Percentiles rank a stretch among this genome's conserved stretches.
These are phyloP conservation scores for Erodium trifolium DNA, from an alignment of 441 rosid species.

Conservation along the genomic window DNA sequence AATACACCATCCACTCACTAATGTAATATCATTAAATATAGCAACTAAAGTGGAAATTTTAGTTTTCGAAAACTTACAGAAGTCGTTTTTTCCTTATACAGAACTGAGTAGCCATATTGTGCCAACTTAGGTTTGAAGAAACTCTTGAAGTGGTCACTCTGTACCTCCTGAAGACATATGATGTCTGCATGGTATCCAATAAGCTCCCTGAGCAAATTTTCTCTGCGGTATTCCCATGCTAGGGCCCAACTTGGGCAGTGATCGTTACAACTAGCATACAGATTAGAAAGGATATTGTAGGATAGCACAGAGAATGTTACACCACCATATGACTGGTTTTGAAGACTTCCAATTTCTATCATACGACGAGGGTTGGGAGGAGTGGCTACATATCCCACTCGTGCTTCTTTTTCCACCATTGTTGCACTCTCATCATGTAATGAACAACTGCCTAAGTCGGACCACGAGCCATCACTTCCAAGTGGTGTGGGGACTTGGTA, in stretches of 20 bases:
- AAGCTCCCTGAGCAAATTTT: constrained; percentile 40
- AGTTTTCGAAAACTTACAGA: constrained; percentile 14
- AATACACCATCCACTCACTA: neutral
- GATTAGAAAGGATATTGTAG: constrained; percentile 41
- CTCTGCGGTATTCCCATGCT: constrained; percentile 43
- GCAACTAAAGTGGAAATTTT: neutral
- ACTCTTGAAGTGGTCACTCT: constrained; percentile 27
- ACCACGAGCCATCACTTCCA: constrained; percentile 27
- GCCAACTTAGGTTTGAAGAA: constrained; percentile 25
- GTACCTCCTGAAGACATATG: constrained; percentile 49
- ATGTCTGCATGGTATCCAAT: constrained; percentile 40
- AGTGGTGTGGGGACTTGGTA: constrained; percentile 23
- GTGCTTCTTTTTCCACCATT: constrained; percentile 21
- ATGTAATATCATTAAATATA: neutral
- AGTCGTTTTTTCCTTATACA: constrained; percentile 23
- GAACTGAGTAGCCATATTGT: constrained; percentile 27
- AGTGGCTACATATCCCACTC: constrained; percentile 37
- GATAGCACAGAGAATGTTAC: constrained; percentile 43
- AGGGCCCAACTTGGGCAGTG: constrained; percentile 52
- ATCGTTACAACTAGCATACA: constrained; percentile 27
- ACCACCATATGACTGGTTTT: constrained; percentile 21
- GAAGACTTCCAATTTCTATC: constrained; percentile 28
- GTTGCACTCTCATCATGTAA: constrained; percentile 23
- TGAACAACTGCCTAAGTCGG: constrained; percentile 25
- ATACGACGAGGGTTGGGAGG: constrained; percentile 35